Percentiles rank a stretch among this genome's conserved stretches.
Evolutionary conservation across 2,329 filamentous ascomycete species (phyloP).

Genomic region (Talaromyces sp.): DNA sequence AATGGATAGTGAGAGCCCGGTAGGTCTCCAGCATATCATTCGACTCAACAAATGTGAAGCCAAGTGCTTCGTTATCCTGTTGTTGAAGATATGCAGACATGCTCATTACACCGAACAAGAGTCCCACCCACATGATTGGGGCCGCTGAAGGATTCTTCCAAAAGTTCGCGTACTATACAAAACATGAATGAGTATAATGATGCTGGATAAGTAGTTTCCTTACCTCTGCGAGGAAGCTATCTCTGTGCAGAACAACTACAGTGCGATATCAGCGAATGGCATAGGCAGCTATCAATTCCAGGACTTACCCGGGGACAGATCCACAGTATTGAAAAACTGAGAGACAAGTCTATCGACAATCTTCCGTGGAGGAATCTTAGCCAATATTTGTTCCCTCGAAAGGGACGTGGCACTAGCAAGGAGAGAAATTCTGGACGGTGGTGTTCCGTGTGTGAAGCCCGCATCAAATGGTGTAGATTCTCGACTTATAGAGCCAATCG

Average conservation of each 20-base stretch:
- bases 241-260: slow-evolving; percentile 4
- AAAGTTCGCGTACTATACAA: slow-evolving; percentile 8
- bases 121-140: slow-evolving; percentile 13
- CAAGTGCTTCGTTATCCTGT: slow-evolving; percentile 4
- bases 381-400: slow-evolving; percentile 7
- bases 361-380: slow-evolving; percentile 3
- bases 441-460: not conserved
- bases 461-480: slow-evolving; percentile 9
- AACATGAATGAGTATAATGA: not conserved
- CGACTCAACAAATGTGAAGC: not conserved
- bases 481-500: not conserved
- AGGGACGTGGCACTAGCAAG: slow-evolving; percentile 2
- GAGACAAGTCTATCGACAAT: slow-evolving; percentile 10
- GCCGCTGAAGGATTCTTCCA: slow-evolving; percentile 5
- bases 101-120: slow-evolving; percentile 11
- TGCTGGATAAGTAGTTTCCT: not conserved
- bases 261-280: not conserved
- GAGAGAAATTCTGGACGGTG: slow-evolving; percentile 3
- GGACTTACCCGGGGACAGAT: slow-evolving; percentile 3
- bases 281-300: not conserved
- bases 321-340: slow-evolving; percentile 9
- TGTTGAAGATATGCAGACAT: slow-evolving; percentile 11
- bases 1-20: slow-evolving; percentile 11
- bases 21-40: slow-evolving; percentile 3
- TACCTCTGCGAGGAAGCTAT: slow-evolving; percentile 7